These are phyloP conservation scores for Acacia confusa DNA, from an alignment of 306 rosid genomes.

Conservation along the genomic window DNA sequence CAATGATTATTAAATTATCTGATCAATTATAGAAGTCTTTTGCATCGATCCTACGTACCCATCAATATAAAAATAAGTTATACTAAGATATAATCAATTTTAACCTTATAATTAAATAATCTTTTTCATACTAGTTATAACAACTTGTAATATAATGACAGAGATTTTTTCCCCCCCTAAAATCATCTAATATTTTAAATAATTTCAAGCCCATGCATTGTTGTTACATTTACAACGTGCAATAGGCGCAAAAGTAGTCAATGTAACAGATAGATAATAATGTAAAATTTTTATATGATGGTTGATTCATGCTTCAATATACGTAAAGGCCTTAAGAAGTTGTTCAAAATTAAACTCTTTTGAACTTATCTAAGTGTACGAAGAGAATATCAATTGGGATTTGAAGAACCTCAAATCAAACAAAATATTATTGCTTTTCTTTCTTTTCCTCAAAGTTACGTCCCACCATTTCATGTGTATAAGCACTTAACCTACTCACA, in stretches of 20 bases:
- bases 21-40: not conserved
- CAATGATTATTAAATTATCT: not conserved
- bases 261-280: not conserved
- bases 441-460: conserved; percentile 25
- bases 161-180: not conserved
- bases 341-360: not conserved
- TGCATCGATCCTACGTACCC: not conserved
- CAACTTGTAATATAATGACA: not conserved
- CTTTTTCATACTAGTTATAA: not conserved
- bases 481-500: conserved; percentile 8
- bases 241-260: not conserved
- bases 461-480: conserved; percentile 21
- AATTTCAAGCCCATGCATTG: not conserved
- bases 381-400: not conserved
- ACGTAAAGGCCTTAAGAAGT: not conserved
- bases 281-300: not conserved
- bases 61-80: not conserved
- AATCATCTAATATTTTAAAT: not conserved
- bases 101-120: too few relatives aligned
- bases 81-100: too few relatives aligned
- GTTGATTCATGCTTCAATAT: not conserved
- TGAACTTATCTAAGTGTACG: not conserved
- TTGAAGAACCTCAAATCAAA: conserved; percentile 17
- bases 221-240: not conserved
- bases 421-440: conserved; percentile 20